Conservation (phyloP, 768 basidiomycete genomes). For the Mrakia frigida region DNA sequence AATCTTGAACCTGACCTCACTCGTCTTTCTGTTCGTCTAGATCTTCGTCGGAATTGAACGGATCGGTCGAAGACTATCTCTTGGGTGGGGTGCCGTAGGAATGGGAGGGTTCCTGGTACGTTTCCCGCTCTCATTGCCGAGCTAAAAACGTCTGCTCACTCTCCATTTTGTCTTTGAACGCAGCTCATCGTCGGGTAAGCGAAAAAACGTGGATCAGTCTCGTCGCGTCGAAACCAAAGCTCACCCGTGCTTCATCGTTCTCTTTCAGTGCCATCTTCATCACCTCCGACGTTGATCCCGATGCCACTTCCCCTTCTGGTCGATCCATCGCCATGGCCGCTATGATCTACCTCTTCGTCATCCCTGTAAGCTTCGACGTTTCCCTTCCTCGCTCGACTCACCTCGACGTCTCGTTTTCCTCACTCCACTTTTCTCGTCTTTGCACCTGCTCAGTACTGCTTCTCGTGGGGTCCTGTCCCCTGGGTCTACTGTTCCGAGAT, state of each 20-base stretch:
- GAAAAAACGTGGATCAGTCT: background rate
- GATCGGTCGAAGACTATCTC: slow-evolving; percentile 28
- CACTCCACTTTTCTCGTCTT: background rate
- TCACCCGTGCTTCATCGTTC: background rate
- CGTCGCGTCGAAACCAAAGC: no score
- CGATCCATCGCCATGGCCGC: slow-evolving; percentile 27
- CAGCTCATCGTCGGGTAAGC: background rate
- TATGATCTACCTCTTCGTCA: slow-evolving; percentile 24
- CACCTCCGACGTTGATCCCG: slow-evolving; percentile 3
- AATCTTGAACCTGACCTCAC: no score
- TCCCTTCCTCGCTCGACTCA: background rate
- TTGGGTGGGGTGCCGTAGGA: slow-evolving; percentile 17
- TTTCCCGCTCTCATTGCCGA: background rate
- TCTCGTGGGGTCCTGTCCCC: slow-evolving; percentile 26
- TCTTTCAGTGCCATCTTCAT: slow-evolving; percentile 24
- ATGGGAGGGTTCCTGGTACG: slow-evolving; percentile 9
- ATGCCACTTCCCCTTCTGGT: background rate
- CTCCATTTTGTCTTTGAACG: background rate
- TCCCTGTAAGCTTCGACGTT: background rate
- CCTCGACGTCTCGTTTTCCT: background rate
- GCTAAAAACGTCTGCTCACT: background rate
- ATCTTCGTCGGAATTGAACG: slow-evolving; percentile 38
- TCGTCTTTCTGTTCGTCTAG: no score
- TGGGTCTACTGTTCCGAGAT: slow-evolving; percentile 33
- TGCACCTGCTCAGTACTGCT: slow-evolving; percentile 21